Evolutionary conservation across 257 asterid genomes (phyloP).

Genomic region (Solanum stenotomum): DNA sequence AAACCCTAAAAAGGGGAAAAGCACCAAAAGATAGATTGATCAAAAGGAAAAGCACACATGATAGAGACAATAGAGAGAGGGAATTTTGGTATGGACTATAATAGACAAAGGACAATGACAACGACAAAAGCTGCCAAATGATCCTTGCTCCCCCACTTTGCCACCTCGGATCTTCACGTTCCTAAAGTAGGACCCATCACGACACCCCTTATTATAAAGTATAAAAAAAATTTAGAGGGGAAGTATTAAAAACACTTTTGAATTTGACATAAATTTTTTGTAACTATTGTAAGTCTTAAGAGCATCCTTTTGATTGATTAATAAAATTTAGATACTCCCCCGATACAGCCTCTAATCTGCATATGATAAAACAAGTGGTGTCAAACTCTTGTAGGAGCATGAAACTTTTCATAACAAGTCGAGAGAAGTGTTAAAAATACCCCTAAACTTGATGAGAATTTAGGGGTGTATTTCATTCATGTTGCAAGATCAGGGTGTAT

Average conservation of each 20-base stretch:
- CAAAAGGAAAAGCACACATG: slow-evolving; percentile 45
- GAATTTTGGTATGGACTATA: not conserved
- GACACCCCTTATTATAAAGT: not conserved
- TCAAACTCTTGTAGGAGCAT: not conserved
- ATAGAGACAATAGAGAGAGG: not conserved
- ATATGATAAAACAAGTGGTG: not conserved
- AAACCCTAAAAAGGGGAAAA: slow-evolving; percentile 49
- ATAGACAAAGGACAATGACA: slow-evolving; percentile 2
- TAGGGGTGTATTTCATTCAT: too few relatives aligned
- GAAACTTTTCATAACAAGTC: too few relatives aligned
- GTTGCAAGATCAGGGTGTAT: too few relatives aligned
- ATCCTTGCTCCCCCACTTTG: slow-evolving; percentile 24
- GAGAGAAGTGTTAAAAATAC: too few relatives aligned
- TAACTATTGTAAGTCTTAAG: too few relatives aligned
- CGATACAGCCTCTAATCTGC: too few relatives aligned
- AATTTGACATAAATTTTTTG: too few relatives aligned
- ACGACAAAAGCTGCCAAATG: slow-evolving; percentile 26
- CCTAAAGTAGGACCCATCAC: slow-evolving; percentile 24
- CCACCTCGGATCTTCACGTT: slow-evolving; percentile 25
- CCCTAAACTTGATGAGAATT: not conserved
- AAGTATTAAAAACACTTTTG: not conserved
- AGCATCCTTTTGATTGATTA: too few relatives aligned
- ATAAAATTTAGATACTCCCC: too few relatives aligned
- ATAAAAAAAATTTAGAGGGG: too few relatives aligned
- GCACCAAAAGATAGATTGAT: slow-evolving; percentile 69